A percentile compares a stretch with the other conserved stretches of the same genome.
Evolutionary conservation across 768 basidiomycete genomes (phyloP).

Genomic region (Kwoniella europaea): DNA sequence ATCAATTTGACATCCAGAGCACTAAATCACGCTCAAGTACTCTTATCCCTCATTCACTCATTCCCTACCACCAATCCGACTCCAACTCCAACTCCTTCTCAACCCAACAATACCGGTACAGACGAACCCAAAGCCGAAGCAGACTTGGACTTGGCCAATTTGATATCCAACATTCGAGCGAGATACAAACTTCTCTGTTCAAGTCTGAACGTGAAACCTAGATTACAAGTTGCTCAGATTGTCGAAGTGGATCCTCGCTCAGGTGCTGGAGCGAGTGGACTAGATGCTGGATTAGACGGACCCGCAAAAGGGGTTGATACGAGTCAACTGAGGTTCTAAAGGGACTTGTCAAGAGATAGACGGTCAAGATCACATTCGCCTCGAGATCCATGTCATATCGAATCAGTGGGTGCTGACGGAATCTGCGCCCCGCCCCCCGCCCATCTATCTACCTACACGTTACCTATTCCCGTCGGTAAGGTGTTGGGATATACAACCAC

Average conservation of each 20-base stretch:
- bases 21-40: slow-evolving; percentile 68
- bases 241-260: slow-evolving; percentile 9
- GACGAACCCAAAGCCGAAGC: slow-evolving; percentile 2
- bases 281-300: slow-evolving; percentile 43
- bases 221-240: slow-evolving; percentile 39
- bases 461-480: too few relatives aligned
- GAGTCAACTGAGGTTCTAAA: slow-evolving; percentile 45
- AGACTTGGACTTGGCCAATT: slow-evolving; percentile 68
- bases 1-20: slow-evolving; percentile 28
- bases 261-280: not conserved
- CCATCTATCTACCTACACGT: too few relatives aligned
- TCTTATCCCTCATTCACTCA: slow-evolving; percentile 72
- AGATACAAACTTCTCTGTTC: slow-evolving; percentile 86
- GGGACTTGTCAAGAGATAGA: too few relatives aligned
- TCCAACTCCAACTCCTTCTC: slow-evolving; percentile 66
- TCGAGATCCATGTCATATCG: too few relatives aligned
- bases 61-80: slow-evolving; percentile 79
- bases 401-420: too few relatives aligned
- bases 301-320: slow-evolving; percentile 56
- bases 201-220: slow-evolving; percentile 70
- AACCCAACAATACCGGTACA: not conserved
- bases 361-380: too few relatives aligned
- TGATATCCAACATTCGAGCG: slow-evolving; percentile 83
- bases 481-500: too few relatives aligned
- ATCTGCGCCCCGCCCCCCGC: too few relatives aligned